Base-by-base conservation (phyloP, 768 basidiomycete species). In the Macrolepiota albuminosa region DNA sequence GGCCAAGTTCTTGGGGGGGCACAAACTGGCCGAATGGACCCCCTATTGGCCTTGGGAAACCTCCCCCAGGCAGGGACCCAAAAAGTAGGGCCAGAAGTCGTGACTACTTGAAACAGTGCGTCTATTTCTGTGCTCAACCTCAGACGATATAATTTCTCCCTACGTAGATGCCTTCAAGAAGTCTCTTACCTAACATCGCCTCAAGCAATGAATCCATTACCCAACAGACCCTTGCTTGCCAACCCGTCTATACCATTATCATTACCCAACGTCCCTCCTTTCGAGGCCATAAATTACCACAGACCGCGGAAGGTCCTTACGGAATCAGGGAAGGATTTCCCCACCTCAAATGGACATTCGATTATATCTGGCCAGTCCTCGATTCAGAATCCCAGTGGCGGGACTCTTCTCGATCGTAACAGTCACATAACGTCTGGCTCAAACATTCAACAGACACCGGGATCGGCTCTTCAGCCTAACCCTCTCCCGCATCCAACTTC, bases 101-200 rank as follows among this genome's bases (percentile, higher is more conserved):
- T 57, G 97, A 99, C 63, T 99, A 98, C 72, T 82, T 99, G 66
- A 99, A 98, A 75, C 96, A 99, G 87, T 94, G 67, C 69, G 89
- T 81, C 9, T 9, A 24, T 55, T 39, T 54, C 60, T 54, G 26
- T 34, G 34, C 51, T 45, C 36, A 60, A 43, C 63, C 56, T 50
- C 56, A 54, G 53, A 31, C 45, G 24, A 45, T 52, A 53, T 72
- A 10, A 8, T 61, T 46, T 63, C 59, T 43, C 40, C 54, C 34
- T 6, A 63, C 36, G 13, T 54, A 95, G 92, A 75, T 98, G 97
- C 75, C 80, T 99, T 29, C 97, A 98, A 76, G 97, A 99, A 80
- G 91, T 99, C 65, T 92, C 93, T 13, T 99, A 99, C 74, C 79
- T 99, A 56, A 99, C 97, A 1, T 98, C 96, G 0, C 88, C 94